Base-by-base conservation (phyloP, 2,329 filamentous ascomycete genomes). In the Neonectria punicea region DNA sequence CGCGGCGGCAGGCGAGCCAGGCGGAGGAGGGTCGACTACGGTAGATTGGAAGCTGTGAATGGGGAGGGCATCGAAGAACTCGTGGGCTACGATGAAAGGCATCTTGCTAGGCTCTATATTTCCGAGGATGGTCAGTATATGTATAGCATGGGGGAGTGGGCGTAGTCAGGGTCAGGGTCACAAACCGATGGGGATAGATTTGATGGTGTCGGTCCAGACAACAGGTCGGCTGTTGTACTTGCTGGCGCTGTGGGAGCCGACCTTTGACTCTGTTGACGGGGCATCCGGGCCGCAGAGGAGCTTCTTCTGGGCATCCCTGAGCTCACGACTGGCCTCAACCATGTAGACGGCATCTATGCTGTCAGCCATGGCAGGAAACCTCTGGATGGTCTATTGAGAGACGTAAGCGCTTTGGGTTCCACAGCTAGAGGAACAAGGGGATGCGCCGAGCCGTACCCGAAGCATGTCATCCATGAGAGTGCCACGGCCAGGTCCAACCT, bases 401-500 rank as follows among this genome's bases (percentile, higher is more conserved):
- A 20, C 0, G 43, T 70, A 11, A 66, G 65, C 8, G 20, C 41
- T 7, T 49, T 16, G 18, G 4, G 30, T 22, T 18, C 16, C n/a
- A 20, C 16, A 20, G 49, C 49, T 20, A 6, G 5, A 32, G n/a
- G n/a, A 20, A 9, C 30, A 14, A 8, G 11, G 11, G 13, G 25
- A n/a, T 5, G 14, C 22, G 25, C 65, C 11, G n/a, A 25, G 49
- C 65, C 90, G 78, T 84, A 96, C 93, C 73, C 96, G 87, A 71
- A 99, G 81, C 81, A 98, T 92, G 82, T 99, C 96, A 80, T 95
- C 93, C 95, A 99, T 99, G 73, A 99, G 82, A 14, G 96, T 99
- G 14, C 96, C 96, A 78, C 95, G 89, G 13, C 96, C 96, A 4
- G 96, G 96, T 0, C 96, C 96, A 71, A 98, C 90, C 80, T 99